Conservation (phyloP, 129 eudicot genomes). For the Kitagawia praeruptora region DNA sequence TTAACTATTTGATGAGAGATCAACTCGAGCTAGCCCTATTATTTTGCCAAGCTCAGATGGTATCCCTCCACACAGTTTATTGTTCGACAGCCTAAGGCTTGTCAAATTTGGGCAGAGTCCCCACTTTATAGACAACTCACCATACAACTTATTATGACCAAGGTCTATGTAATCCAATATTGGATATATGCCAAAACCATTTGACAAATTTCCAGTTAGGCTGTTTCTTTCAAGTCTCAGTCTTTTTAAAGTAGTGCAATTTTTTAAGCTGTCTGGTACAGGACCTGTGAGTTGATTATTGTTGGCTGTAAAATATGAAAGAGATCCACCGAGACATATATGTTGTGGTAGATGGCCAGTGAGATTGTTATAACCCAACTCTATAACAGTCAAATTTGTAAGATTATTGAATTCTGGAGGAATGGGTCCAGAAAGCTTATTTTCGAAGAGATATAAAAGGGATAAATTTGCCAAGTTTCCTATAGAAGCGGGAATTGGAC, state of each 20-base stretch:
- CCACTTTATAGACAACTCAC: constrained; percentile 33
- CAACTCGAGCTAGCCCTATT: constrained; percentile 11
- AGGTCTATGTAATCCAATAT: not conserved
- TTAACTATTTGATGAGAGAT: constrained; percentile 32
- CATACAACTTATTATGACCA: constrained; percentile 24
- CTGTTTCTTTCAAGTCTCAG: constrained; percentile 18
- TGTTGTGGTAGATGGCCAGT: constrained; percentile 21
- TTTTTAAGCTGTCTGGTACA: constrained; percentile 36
- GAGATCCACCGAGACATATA: constrained; percentile 21
- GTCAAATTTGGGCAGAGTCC: constrained; percentile 21
- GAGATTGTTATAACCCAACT: constrained; percentile 8
- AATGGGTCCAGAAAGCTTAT: constrained; percentile 21
- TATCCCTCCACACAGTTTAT: constrained; percentile 30
- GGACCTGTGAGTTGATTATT: constrained; percentile 24
- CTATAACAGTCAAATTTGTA: not conserved
- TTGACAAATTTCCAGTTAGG: not conserved
- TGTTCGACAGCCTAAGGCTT: constrained; percentile 21
- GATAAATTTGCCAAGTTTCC: constrained; percentile 14
- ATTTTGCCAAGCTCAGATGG: constrained; percentile 21
- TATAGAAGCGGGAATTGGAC: constrained; percentile 14
- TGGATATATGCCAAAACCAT: not conserved
- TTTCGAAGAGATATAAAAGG: not conserved
- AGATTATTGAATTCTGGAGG: constrained; percentile 23
- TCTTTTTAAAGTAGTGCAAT: constrained; percentile 20
- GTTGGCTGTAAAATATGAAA: not conserved